These are phyloP conservation scores for Boletus reticuloceps DNA, from an alignment of 768 basidiomycete species.

Conservation along the genomic window DNA sequence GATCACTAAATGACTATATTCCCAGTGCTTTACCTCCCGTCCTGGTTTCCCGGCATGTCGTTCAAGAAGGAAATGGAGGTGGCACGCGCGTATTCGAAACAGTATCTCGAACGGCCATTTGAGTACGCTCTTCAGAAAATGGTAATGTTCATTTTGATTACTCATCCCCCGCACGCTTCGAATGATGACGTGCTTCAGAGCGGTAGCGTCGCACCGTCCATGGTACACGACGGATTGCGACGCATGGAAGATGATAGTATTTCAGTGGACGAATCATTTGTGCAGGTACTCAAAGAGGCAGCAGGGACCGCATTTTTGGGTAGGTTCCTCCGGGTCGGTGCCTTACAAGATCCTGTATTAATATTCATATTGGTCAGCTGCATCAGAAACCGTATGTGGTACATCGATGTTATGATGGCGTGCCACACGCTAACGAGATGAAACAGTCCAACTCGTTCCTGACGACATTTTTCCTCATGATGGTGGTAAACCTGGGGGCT, in stretches of 20 bases:
- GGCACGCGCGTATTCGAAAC: not conserved
- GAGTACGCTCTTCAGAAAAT: not conserved
- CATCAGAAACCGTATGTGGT: not conserved
- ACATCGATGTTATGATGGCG: too few relatives aligned
- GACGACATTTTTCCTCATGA: not conserved
- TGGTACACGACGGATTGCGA: not conserved
- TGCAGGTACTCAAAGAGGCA: not conserved
- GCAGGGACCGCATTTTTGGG: not conserved
- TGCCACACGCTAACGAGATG: not conserved
- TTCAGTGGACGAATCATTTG: not conserved
- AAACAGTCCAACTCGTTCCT: not conserved
- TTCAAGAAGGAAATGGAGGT: not conserved
- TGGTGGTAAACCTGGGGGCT: not conserved
- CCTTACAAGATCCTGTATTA: not conserved
- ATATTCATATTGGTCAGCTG: not conserved
- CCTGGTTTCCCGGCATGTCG: not conserved
- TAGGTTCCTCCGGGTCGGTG: not conserved
- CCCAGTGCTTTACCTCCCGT: not conserved
- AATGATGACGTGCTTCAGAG: not conserved
- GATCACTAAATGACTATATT: not conserved
- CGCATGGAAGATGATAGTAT: not conserved
- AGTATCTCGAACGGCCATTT: not conserved
- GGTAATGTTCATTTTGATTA: not conserved
- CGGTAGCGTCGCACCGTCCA: not conserved
- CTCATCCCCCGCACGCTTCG: not conserved